A percentile compares a stretch with the other conserved stretches of the same genome.
Conservation (phyloP, 192 early-diverging fungal genomes). For the Coemansia sp. region DNA sequence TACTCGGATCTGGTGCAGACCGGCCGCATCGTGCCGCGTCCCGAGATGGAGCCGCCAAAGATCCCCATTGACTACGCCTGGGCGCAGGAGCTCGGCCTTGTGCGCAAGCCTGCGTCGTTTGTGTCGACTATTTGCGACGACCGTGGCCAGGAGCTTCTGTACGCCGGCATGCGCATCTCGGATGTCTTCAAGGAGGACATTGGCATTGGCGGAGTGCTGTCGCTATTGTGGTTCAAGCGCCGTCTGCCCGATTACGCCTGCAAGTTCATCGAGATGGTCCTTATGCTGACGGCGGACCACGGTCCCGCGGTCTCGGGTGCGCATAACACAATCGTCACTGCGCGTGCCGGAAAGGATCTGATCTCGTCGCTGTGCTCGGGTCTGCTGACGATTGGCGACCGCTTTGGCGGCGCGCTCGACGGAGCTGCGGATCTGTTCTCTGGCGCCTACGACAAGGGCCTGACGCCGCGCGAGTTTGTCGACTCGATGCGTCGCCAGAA, state of each 20-base stretch:
- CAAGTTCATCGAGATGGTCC: constrained; percentile 99
- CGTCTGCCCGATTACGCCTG: constrained; percentile 91
- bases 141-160: constrained; percentile 97
- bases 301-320: constrained; percentile 97
- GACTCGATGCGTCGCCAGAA: constrained; percentile 92
- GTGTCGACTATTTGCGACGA: constrained; percentile 99
- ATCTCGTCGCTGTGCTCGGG: constrained; percentile 94
- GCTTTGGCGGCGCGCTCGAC: constrained; percentile 97
- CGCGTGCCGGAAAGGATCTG: constrained; percentile 97
- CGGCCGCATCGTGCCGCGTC: constrained; percentile 65
- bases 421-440: constrained; percentile 94
- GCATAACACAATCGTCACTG: constrained; percentile 86
- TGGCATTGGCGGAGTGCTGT: constrained; percentile 96
- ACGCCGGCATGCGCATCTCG: constrained; percentile 97
- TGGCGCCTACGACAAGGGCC: constrained; percentile 88
- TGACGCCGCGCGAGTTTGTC: constrained; percentile 93
- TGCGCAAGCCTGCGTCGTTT: constrained; percentile 97
- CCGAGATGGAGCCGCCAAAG: constrained; percentile 95
- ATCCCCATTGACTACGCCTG: constrained; percentile 99
- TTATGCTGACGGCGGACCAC: constrained; percentile 99
- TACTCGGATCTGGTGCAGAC: constrained; percentile 76
- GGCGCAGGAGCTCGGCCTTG: constrained; percentile 97
- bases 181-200: constrained; percentile 99
- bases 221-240: constrained; percentile 98
- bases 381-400: constrained; percentile 95